These are phyloP conservation scores for Trametes hirsuta DNA, from an alignment of 1,284 basidiomycete genomes.

Conservation along the genomic window DNA sequence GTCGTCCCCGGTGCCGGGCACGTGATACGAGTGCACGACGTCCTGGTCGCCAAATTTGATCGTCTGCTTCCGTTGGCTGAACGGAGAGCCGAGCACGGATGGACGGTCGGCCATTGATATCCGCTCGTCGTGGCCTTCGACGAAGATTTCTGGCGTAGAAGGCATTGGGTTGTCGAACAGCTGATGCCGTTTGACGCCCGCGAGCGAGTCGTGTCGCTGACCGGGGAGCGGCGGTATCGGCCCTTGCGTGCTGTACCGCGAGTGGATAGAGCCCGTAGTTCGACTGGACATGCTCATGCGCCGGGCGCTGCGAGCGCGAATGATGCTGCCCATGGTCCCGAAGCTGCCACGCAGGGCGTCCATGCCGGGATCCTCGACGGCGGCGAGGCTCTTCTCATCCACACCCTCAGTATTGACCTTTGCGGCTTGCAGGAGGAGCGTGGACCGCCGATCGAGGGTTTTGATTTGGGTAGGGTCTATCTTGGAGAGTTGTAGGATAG, in stretches of 20 bases:
- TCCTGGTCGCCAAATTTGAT: slow-evolving; percentile 79
- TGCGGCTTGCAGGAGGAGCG: slow-evolving; percentile 82
- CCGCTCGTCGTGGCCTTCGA: slow-evolving; percentile 31
- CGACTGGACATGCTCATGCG: slow-evolving; percentile 63
- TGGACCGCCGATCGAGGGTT: slow-evolving; percentile 82
- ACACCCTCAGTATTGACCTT: slow-evolving; percentile 62
- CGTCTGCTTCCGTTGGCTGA: slow-evolving; percentile 53
- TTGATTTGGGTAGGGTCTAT: slow-evolving; percentile 78
- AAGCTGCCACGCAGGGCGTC: slow-evolving; percentile 90
- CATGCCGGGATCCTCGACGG: slow-evolving; percentile 81
- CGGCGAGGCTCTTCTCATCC: slow-evolving; percentile 61
- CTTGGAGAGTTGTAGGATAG: slow-evolving; percentile 96
- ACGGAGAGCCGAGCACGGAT: slow-evolving; percentile 31
- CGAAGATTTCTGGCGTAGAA: slow-evolving; percentile 17
- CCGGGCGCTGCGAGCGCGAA: slow-evolving; percentile 75
- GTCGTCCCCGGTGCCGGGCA: slow-evolving; percentile 44
- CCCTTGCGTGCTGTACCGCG: slow-evolving; percentile 24
- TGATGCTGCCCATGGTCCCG: slow-evolving; percentile 87
- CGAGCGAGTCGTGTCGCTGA: slow-evolving; percentile 30
- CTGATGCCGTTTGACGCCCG: slow-evolving; percentile 71
- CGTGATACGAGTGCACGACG: slow-evolving; percentile 72
- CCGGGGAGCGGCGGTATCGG: slow-evolving; percentile 23
- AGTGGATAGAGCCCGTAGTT: slow-evolving; percentile 28
- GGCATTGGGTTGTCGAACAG: slow-evolving; percentile 78
- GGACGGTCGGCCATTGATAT: slow-evolving; percentile 35